These are phyloP conservation scores for Theobroma grandiflorum DNA, from an alignment of 441 rosid genomes.

Conservation along the genomic window DNA sequence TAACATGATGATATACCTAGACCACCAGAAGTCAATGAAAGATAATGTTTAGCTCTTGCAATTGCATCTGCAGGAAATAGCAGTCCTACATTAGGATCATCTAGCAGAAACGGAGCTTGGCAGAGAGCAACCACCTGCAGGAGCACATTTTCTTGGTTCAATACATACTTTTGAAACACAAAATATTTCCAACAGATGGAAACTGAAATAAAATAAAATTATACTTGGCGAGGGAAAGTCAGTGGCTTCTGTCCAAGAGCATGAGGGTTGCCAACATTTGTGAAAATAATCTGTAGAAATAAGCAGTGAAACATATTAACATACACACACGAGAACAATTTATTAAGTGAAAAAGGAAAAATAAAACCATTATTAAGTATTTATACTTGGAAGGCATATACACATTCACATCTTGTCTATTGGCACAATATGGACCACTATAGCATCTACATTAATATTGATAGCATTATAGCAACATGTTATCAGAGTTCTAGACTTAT, in stretches of 20 bases:
- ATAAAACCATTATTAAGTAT: not conserved
- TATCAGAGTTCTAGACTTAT: not conserved
- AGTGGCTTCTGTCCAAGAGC: constrained; percentile 96
- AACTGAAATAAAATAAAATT: not conserved
- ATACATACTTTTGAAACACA: constrained; percentile 26
- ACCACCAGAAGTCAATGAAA: constrained; percentile 82
- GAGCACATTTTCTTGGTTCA: constrained; percentile 30
- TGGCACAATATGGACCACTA: not conserved
- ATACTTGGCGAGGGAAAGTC: constrained; percentile 94
- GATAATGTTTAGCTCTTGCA: constrained; percentile 93
- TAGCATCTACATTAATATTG: not conserved
- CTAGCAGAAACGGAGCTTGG: constrained; percentile 96
- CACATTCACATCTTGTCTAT: not conserved
- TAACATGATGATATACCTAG: constrained; percentile 61
- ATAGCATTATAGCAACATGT: not conserved
- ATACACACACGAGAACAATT: not conserved
- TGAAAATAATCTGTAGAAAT: constrained; percentile 80
- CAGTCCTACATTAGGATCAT: constrained; percentile 92
- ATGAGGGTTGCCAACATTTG: constrained; percentile 99
- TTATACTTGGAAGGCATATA: not conserved
- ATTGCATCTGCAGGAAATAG: constrained; percentile 95
- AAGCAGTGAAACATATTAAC: constrained; percentile 24
- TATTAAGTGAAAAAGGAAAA: not conserved
- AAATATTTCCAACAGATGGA: constrained; percentile 11
- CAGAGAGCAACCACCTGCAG: constrained; percentile 92